These are phyloP conservation scores for Eragrostis tef DNA, from an alignment of 202 grass and related monocot species.

Conservation along the genomic window DNA sequence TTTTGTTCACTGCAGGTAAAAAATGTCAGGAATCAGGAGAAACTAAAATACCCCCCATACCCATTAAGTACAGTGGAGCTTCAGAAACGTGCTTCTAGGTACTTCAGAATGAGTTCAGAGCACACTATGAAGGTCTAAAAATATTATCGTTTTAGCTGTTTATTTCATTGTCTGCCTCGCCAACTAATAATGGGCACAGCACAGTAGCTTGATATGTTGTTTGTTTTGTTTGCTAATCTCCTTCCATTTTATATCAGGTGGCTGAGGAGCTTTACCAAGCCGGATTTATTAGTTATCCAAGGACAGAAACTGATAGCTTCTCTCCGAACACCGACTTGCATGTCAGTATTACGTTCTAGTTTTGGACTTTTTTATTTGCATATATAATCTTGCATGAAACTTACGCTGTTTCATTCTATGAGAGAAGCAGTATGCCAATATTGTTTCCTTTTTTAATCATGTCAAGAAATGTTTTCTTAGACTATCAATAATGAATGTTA, in stretches of 20 bases:
- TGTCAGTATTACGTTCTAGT: too few species aligned
- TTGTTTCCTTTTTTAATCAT: too few species aligned
- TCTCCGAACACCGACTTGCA: constrained; percentile 86
- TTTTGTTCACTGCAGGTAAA: constrained; percentile 61
- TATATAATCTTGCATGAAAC: neutral
- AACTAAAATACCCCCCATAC: constrained; percentile 94
- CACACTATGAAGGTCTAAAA: constrained; percentile 88
- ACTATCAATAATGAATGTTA: constrained; percentile 8
- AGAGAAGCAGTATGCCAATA: too few species aligned
- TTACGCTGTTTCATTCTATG: constrained; percentile 9
- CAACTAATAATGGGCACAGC: constrained; percentile 39
- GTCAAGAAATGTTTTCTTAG: constrained; percentile 10
- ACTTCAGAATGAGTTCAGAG: constrained; percentile 96
- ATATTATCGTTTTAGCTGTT: constrained; percentile 17
- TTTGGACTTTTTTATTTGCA: constrained; percentile 16
- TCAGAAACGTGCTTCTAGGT: constrained; percentile 98
- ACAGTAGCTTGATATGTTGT: constrained; percentile 4
- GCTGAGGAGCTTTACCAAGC: constrained; percentile 92
- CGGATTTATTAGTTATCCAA: constrained; percentile 97
- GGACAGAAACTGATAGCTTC: constrained; percentile 95
- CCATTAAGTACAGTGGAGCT: constrained; percentile 93
- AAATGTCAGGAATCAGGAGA: constrained; percentile 89
- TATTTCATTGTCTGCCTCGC: neutral
- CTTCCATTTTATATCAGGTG: constrained; percentile 54
- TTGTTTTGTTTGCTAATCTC: constrained; percentile 41